Evolutionary conservation across 2,329 filamentous ascomycete genomes (phyloP).

Genomic region (Aspergillus sp.): DNA sequence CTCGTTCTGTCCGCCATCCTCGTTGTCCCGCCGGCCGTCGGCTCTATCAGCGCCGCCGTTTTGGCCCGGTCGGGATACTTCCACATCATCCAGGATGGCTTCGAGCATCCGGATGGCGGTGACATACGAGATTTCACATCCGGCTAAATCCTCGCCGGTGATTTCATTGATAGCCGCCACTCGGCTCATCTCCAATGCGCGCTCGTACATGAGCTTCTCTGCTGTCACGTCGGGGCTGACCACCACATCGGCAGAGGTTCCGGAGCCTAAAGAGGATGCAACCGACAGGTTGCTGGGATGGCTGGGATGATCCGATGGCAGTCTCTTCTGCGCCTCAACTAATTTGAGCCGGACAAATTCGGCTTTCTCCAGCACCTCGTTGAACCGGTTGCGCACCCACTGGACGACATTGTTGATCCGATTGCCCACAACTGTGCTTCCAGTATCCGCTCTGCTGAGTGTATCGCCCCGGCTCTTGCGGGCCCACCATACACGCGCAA

Average conservation of each 20-base stretch:
- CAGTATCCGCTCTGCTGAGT: constrained; percentile 49
- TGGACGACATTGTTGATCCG: constrained; percentile 93
- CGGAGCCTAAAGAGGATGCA: constrained; percentile 59
- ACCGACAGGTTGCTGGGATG: constrained; percentile 77
- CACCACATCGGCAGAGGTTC: constrained; percentile 73
- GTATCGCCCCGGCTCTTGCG: constrained; percentile 70
- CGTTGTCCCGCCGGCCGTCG: constrained; percentile 33
- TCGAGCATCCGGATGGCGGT: constrained; percentile 95
- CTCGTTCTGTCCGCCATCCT: constrained; percentile 52
- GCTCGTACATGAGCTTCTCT: constrained; percentile 97
- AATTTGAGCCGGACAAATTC: constrained; percentile 90
- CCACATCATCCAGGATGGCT: constrained; percentile 85
- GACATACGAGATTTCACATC: constrained; percentile 89
- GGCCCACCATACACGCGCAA: constrained; percentile 89
- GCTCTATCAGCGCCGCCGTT: constrained; percentile 23
- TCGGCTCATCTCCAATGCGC: constrained; percentile 94
- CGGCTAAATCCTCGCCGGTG: constrained; percentile 80
- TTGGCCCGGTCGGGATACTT: constrained; percentile 44
- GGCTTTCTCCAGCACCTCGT: constrained; percentile 94
- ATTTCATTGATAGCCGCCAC: constrained; percentile 94
- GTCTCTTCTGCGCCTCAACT: constrained; percentile 77
- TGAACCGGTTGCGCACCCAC: constrained; percentile 92
- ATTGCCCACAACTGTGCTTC: constrained; percentile 57
- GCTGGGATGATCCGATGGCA: constrained; percentile 81
- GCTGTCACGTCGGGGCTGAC: constrained; percentile 88